Percentiles rank a stretch among this genome's conserved stretches.
Evolutionary conservation across 306 rosid species (phyloP).

Genomic region (Vachellia collinsii): DNA sequence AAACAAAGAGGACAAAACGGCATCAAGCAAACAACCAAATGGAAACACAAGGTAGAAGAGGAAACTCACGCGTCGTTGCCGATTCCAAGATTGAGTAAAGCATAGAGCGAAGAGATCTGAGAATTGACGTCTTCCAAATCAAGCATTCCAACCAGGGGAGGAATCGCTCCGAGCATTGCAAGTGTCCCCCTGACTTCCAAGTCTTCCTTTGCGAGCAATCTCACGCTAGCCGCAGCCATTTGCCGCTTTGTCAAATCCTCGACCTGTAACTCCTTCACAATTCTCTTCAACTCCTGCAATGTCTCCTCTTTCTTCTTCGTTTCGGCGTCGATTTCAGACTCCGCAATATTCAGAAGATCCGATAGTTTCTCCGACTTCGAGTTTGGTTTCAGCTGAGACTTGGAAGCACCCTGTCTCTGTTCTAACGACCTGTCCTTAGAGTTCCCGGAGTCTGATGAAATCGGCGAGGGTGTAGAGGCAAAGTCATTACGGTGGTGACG

Average conservation of each 20-base stretch:
- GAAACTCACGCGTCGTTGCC: conserved; percentile 84
- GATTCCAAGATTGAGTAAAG: conserved; percentile 94
- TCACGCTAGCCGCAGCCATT: conserved; percentile 68
- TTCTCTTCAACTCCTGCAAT: conserved; percentile 63
- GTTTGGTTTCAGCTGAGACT: conserved; percentile 11
- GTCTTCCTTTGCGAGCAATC: conserved; percentile 76
- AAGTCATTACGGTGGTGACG: conserved; percentile 32
- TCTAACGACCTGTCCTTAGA: conserved; percentile 28
- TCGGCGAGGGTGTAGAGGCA: not conserved
- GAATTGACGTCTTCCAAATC: conserved; percentile 61
- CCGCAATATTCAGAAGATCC: conserved; percentile 75
- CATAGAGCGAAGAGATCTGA: conserved; percentile 90
- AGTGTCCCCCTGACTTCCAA: conserved; percentile 68
- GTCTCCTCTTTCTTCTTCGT: conserved; percentile 67
- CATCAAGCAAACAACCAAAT: not conserved
- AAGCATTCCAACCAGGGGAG: conserved; percentile 89
- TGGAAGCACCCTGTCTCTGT: not conserved
- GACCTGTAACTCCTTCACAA: conserved; percentile 62
- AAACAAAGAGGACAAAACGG: not conserved
- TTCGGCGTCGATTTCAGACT: conserved; percentile 50
- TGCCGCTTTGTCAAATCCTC: conserved; percentile 53
- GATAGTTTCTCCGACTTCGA: conserved; percentile 71
- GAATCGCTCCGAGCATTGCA: conserved; percentile 92
- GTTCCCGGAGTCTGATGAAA: conserved; percentile 27
- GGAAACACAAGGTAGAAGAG: not conserved